Percentiles rank a stretch among this genome's conserved stretches.
phyloP scores from a whole-genome alignment of 2,329 filamentous ascomycete species.

The Tolypocladium pustulatum region DNA sequence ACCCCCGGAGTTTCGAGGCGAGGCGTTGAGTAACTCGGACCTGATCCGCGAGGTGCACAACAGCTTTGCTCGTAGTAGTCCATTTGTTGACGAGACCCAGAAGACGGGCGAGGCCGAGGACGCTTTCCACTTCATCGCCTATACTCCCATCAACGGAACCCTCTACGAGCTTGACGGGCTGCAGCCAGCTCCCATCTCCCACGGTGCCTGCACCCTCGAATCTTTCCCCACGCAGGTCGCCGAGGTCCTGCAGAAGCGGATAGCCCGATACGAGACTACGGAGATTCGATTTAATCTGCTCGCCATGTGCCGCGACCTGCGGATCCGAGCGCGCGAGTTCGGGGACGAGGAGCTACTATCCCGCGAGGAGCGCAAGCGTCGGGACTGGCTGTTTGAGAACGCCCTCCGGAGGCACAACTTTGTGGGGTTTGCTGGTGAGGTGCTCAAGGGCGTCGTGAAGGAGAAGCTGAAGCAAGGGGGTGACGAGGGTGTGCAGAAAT shows the following conservation, averaged over 20 bases:
- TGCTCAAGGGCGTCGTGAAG: constrained; percentile 76
- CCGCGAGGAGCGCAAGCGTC: constrained; percentile 72
- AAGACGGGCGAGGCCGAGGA: constrained; percentile 61
- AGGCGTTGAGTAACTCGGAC: constrained; percentile 52
- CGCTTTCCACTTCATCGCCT: constrained; percentile 96
- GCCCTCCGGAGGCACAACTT: constrained; percentile 88
- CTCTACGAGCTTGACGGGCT: constrained; percentile 94
- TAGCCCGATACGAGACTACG: constrained; percentile 70
- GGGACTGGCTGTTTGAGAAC: constrained; percentile 91
- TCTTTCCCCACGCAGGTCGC: constrained; percentile 75
- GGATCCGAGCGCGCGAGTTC: constrained; percentile 65
- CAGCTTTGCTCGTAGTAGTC: constrained; percentile 76
- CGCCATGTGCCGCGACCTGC: constrained; percentile 78
- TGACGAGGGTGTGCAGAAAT: constrained; percentile 55
- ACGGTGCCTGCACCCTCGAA: constrained; percentile 61
- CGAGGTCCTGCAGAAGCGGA: constrained; percentile 72
- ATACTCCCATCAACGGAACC: constrained; percentile 66
- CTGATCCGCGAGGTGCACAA: constrained; percentile 76
- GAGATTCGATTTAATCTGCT: constrained; percentile 96
- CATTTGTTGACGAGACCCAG: constrained; percentile 86
- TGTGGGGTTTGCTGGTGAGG: constrained; percentile 85
- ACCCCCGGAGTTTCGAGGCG: constrained; percentile 59
- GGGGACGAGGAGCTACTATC: constrained; percentile 72
- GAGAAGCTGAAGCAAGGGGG: constrained; percentile 59
- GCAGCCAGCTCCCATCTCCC: constrained; percentile 83